These are phyloP conservation scores for Cytospora piceae DNA, from an alignment of 2,329 filamentous ascomycete genomes.

Conservation along the genomic window DNA sequence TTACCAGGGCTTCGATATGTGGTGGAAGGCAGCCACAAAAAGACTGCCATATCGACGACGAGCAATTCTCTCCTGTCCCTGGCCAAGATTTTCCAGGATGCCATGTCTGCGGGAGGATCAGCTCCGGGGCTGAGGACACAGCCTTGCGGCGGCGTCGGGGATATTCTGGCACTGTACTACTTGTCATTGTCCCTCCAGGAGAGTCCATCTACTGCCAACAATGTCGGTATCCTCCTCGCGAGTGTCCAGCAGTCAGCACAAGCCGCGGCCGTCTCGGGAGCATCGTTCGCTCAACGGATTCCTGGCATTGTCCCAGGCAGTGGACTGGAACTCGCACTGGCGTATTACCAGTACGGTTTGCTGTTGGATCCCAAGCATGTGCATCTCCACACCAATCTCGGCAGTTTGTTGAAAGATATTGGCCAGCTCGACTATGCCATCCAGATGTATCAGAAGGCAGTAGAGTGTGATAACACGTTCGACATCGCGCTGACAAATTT, in stretches of 20 bases:
- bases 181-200: conserved; percentile 91
- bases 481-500: conserved; percentile 96
- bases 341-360: conserved; percentile 95
- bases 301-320: conserved; percentile 85
- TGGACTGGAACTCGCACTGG: conserved; percentile 82
- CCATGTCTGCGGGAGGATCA: conserved; percentile 75
- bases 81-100: conserved; percentile 97
- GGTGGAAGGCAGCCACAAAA: conserved; percentile 70
- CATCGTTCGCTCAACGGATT: conserved; percentile 50
- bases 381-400: conserved; percentile 94
- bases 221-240: conserved; percentile 95
- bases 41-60: conserved; percentile 85
- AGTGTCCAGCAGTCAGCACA: conserved; percentile 76
- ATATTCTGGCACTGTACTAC: conserved; percentile 94
- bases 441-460: conserved; percentile 95
- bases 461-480: conserved; percentile 89
- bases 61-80: conserved; percentile 94
- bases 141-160: conserved; percentile 78
- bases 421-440: conserved; percentile 91
- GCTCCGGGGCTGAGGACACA: conserved; percentile 60
- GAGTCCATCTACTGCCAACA: conserved; percentile 96
- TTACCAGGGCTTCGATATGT: conserved; percentile 80
- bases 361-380: conserved; percentile 86
- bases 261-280: conserved; percentile 33
- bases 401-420: conserved; percentile 93